Conservation (phyloP, 1,139 yeast species). For the Taphrina deformans region DNA sequence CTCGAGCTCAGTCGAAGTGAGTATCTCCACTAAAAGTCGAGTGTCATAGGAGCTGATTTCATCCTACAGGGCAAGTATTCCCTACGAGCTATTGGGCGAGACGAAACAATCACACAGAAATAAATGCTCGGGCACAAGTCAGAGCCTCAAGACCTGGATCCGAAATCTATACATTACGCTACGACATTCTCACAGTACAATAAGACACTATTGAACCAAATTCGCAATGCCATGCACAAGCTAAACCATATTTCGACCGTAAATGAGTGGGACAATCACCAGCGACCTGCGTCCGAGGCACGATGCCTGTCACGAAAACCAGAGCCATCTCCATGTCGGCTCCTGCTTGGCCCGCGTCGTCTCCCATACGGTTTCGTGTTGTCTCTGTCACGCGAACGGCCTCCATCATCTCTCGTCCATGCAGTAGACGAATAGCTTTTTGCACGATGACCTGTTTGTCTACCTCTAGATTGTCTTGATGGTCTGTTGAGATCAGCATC, state of each 20-base stretch:
- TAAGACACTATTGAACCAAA: not conserved
- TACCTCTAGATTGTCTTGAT: not conserved
- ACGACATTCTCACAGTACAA: not conserved
- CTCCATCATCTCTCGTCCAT: not conserved
- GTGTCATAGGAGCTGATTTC: not conserved
- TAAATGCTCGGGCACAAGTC: too few relatives aligned
- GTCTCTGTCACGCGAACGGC: not conserved
- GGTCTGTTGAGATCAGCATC: not conserved
- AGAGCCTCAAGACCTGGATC: too few relatives aligned
- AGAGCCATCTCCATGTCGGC: not conserved
- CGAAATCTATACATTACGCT: too few relatives aligned
- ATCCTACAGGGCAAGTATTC: slow-evolving; percentile 20
- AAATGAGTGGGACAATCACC: not conserved
- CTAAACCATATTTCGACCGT: too few relatives aligned
- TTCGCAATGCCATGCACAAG: not conserved
- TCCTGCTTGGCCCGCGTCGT: not conserved
- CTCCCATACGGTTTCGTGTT: not conserved
- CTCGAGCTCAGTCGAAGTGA: slow-evolving; percentile 18
- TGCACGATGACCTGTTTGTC: not conserved
- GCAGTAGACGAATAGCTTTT: not conserved
- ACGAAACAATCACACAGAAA: slow-evolving; percentile 23
- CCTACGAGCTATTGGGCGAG: slow-evolving; percentile 12
- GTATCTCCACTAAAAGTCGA: not conserved
- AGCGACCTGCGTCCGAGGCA: not conserved
- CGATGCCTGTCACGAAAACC: not conserved